Base-by-base conservation (phyloP, 768 basidiomycete species). In the Boletus reticuloceps region DNA sequence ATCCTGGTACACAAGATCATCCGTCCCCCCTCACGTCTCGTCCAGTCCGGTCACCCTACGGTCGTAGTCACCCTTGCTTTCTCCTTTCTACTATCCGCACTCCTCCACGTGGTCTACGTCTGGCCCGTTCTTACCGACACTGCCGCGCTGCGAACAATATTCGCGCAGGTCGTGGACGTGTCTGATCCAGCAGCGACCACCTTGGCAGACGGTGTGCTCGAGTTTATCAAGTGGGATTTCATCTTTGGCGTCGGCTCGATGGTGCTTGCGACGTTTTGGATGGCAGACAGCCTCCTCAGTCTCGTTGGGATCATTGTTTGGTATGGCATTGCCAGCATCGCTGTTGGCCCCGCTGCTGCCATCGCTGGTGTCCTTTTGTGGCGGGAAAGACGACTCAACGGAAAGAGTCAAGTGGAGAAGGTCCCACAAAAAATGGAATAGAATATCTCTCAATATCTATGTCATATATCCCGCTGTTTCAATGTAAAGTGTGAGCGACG, bases 151-250 rank as follows among this genome's bases (percentile, higher is more conserved):
- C 31, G 25, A 11, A 22, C 38, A 11, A 20, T 61, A 54, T 59
- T 69, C 13, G 20, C 62, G 14, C 66, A 69, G 1, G 47, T 32
- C 7, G 7, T 57, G 32, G 53, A 43, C 17, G 29, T 20, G 7
- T 40, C 39, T 4, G 54, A 54, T 29, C 45, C 42, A 0, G 47
- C 17, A 5, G 22, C 14, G n/a, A 34, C 45, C 9, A 47, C 61
- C 20, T 37, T 61, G 32, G 2, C 38, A n/a, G 58, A 60, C 11
- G 50, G 58, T n/a, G 55, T 58, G 2, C 56, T 64, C 72, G 47
- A 79, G 50, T 72, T 84, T 41, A 68, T 83, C 39, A 78, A 82
- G 60, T 84, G 81, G 81, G 82, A 84, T 56, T 42, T 72, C 16
- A 55, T 69, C 22, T 71, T 83, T 22, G 74, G 72, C 1, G 66